Evolutionary conservation across 225 moss, liverwort and hornwort genomes (phyloP).

Genomic region (Marchantia polymorpha): DNA sequence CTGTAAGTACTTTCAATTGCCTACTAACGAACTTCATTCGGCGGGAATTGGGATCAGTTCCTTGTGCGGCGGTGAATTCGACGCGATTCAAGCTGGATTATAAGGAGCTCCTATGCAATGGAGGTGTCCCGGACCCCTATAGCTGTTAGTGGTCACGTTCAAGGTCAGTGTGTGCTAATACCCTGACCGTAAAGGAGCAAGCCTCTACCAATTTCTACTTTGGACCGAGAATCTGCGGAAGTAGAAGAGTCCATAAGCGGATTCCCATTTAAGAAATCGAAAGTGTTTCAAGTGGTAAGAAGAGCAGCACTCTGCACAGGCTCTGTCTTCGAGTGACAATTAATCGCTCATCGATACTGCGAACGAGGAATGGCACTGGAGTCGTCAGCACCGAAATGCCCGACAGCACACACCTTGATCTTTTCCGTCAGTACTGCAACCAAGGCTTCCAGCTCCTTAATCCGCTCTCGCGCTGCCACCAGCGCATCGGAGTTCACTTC

Average conservation of each 20-base stretch:
- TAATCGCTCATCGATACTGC: neutral
- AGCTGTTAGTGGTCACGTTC: neutral
- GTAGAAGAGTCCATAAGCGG: neutral
- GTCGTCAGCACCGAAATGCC: neutral
- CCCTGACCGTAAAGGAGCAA: neutral
- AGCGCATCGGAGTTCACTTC: constrained; percentile 9
- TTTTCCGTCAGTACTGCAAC: constrained; percentile 30
- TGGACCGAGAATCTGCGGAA: neutral
- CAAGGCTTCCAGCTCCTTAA: constrained; percentile 36
- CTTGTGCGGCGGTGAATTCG: neutral
- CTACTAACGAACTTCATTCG: neutral
- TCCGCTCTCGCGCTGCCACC: constrained; percentile 28
- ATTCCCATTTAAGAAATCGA: neutral
- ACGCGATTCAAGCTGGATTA: neutral
- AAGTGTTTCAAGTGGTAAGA: neutral
- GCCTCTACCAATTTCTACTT: neutral
- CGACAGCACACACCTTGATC: constrained; percentile 30
- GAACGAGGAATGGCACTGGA: neutral
- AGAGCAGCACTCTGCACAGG: neutral
- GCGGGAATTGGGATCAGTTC: neutral
- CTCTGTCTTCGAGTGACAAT: neutral
- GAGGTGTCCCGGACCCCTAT: neutral
- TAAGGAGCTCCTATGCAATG: neutral
- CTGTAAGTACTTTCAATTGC: neutral
- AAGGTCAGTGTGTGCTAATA: neutral